A percentile compares a stretch with the other conserved stretches of the same genome.
Evolutionary conservation across 1,139 yeast genomes (phyloP).

Genomic region (Suhomyces choctaworum): DNA sequence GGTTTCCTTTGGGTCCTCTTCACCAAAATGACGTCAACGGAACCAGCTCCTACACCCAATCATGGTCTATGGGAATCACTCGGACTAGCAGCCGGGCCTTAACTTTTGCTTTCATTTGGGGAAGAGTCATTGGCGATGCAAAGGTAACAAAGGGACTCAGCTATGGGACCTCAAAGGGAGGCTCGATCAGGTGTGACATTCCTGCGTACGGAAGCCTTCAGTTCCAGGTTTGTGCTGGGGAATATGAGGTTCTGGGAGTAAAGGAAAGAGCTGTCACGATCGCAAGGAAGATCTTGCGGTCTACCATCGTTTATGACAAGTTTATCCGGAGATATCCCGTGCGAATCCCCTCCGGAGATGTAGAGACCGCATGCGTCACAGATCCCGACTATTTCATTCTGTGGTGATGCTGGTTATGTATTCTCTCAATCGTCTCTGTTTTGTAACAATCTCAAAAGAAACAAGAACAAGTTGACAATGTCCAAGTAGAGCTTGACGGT

Average conservation of each 20-base stretch:
- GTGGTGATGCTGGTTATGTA: neutral
- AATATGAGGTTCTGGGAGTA: conserved; percentile 18
- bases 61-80: conserved; percentile 26
- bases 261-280: conserved; percentile 19
- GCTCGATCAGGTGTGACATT: conserved; percentile 24
- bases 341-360: conserved; percentile 15
- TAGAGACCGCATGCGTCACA: conserved; percentile 31
- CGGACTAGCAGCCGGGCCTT: conserved; percentile 11
- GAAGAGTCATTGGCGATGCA: conserved; percentile 16
- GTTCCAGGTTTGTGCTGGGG: conserved; percentile 22
- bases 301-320: conserved; percentile 17
- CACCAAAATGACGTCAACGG: conserved; percentile 14
- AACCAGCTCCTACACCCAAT: conserved; percentile 23
- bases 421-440: conserved; percentile 38
- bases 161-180: conserved; percentile 20
- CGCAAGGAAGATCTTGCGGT: neutral
- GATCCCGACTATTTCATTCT: conserved; percentile 15
- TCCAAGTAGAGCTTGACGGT: conserved; percentile 79
- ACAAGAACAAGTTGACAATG: conserved; percentile 74
- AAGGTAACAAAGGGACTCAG: conserved; percentile 14
- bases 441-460: conserved; percentile 68
- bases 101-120: conserved; percentile 18
- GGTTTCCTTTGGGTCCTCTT: conserved; percentile 16
- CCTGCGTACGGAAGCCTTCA: conserved; percentile 24
- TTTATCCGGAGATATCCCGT: conserved; percentile 8